Evolutionary conservation across 2,329 filamentous ascomycete genomes (phyloP).

Genomic region (Cladophialophora chaetospira): DNA sequence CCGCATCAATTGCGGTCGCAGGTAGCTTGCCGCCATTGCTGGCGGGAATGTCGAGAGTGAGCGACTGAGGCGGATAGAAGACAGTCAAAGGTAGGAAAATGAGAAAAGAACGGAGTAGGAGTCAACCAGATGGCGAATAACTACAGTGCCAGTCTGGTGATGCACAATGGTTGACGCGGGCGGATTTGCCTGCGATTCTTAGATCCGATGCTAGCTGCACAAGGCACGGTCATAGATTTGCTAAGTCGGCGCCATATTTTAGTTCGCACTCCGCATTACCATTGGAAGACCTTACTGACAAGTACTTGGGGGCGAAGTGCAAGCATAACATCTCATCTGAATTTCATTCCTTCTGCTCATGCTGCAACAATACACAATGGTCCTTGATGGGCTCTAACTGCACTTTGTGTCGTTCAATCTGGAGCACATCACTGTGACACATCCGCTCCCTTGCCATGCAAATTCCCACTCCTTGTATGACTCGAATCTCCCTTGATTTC

Average conservation of each 20-base stretch:
- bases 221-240: constrained; percentile 9
- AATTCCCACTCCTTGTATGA: not conserved
- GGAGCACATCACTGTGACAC: too few relatives aligned
- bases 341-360: too few relatives aligned
- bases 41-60: constrained; percentile 9
- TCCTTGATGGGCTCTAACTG: too few relatives aligned
- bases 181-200: constrained; percentile 22
- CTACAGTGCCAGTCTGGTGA: constrained; percentile 8
- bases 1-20: constrained; percentile 32
- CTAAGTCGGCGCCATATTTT: too few relatives aligned
- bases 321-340: not conserved
- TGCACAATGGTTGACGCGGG: constrained; percentile 24
- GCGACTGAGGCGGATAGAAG: constrained; percentile 3
- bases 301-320: not conserved
- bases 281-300: not conserved
- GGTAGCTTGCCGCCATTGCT: constrained; percentile 32
- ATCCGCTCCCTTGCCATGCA: not conserved
- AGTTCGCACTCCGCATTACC: not conserved
- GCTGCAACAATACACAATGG: too few relatives aligned
- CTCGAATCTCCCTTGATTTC: not conserved
- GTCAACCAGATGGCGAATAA: constrained; percentile 2
- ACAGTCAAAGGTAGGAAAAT: not conserved
- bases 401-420: too few relatives aligned
- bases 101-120: not conserved
- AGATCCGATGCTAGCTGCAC: not conserved